A percentile compares a stretch with the other conserved stretches of the same genome.
Evolutionary conservation across 2,329 filamentous ascomycete species (phyloP).

Genomic region (Botryotinia convoluta): DNA sequence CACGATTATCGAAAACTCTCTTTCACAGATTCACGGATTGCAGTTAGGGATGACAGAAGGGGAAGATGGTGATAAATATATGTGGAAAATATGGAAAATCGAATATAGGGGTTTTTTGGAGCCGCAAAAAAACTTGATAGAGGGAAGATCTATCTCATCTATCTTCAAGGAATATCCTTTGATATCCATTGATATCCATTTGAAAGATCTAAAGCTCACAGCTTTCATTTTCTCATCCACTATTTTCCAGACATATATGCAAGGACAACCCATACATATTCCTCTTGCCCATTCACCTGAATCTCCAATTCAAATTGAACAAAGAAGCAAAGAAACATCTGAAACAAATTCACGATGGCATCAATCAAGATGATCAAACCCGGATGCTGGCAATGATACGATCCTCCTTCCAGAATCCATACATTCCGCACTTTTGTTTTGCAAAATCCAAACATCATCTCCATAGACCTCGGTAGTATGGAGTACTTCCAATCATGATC

Average conservation of each 20-base stretch:
- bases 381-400: neutral
- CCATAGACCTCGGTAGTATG: neutral
- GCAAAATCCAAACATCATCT: neutral
- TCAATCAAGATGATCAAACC: neutral
- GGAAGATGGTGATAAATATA: neutral
- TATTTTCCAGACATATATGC: neutral
- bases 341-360: neutral
- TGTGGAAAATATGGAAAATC: neutral
- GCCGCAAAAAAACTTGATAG: neutral
- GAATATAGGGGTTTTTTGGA: neutral
- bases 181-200: neutral
- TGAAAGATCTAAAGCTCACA: neutral
- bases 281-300: neutral
- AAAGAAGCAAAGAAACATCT: neutral
- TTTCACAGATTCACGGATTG: neutral
- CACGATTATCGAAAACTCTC: neutral
- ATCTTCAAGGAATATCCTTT: neutral
- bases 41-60: neutral
- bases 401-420: neutral
- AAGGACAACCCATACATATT: slow-evolving; percentile 4
- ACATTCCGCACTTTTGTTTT: neutral
- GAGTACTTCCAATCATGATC: neutral
- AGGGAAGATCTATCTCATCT: neutral
- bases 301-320: neutral
- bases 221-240: neutral